Conservation (phyloP, 192 early-diverging fungal species). For the Podila horticola region DNA sequence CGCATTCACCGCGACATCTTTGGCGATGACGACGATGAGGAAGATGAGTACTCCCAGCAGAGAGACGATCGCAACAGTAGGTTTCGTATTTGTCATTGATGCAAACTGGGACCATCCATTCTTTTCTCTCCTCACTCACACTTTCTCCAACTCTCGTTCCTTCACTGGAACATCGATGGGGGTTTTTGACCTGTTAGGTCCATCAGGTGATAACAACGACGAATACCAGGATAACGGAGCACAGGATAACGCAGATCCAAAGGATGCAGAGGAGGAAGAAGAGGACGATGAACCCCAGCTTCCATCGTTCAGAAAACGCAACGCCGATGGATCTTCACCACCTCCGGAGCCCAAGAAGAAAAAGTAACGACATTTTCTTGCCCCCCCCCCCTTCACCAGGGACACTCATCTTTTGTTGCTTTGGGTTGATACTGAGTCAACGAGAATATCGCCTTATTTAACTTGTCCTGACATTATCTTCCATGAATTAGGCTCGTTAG, state of each 20-base stretch:
- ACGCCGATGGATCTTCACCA: slow-evolving; percentile 24
- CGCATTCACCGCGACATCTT: slow-evolving; percentile 35
- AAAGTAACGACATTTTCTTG: slow-evolving; percentile 13
- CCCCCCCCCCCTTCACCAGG: no score
- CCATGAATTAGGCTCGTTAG: slow-evolving; percentile 8
- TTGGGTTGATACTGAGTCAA: background rate
- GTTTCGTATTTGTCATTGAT: no score
- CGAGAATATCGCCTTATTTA: background rate
- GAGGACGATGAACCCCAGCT: slow-evolving; percentile 28
- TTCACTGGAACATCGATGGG: background rate
- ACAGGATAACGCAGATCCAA: slow-evolving; percentile 5
- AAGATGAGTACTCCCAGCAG: slow-evolving; percentile 15
- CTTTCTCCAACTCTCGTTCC: no score
- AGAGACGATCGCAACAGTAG: background rate
- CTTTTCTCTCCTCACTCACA: no score
- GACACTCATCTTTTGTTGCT: no score
- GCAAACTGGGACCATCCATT: no score
- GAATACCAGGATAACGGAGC: slow-evolving; percentile 8
- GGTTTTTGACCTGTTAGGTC: background rate
- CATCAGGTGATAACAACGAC: background rate
- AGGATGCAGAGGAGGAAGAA: slow-evolving; percentile 13
- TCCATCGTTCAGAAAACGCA: slow-evolving; percentile 38
- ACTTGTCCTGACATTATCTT: background rate
- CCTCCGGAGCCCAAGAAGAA: slow-evolving; percentile 34
- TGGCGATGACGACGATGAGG: slow-evolving; percentile 51